Evolutionary conservation across 2,329 filamentous ascomycete species (phyloP), one percentile per base, ranked within the genome.

Genomic region (Talaromyces sp.): DNA sequence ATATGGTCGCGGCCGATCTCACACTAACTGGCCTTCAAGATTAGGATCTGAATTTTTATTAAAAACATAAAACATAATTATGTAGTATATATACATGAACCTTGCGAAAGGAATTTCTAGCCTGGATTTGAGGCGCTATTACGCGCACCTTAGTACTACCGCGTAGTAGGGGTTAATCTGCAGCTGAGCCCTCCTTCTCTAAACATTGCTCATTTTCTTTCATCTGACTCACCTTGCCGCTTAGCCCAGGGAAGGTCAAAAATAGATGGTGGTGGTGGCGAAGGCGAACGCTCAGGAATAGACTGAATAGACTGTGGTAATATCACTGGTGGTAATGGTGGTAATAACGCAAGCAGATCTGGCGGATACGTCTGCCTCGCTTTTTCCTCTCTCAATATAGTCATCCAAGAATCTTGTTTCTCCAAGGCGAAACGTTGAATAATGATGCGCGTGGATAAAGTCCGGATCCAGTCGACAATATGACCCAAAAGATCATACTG

Each of bases 391-490:
- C 38, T 60, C 2, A 58, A 47, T 51, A 13, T 5, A 61, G 40
- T 61, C 38, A 61, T 61, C 38, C 58, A 31, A 51, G 27, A n/a
- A 51, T 61, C 58, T 3, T 61, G 1, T 49, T 61, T 51, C 38
- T 51, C 40, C 43, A 61, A 40, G 58, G 29, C 36, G 15, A 61
- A 43, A 47, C 29, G 58, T 2, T 49, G 43, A 51, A 61, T 51
- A 61, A 43, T 61, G 58, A 61, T 61, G 40, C 25, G 27, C 43
- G 1, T 61, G 43, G 58, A 61, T 36, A 51, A 61, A 51, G 58
- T 61, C 58, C 43, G 58, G 19, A 61, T 40, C 58, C 58, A 61
- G 43, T 61, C 40, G 15, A 61, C 38, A 61, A 61, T 61, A 61
- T 61, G 58, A 36, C 58, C 58, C 27, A 61, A 38, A 47, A 47